These are phyloP conservation scores for Pedinophyceae sp. DNA, from an alignment of 139 green algal genomes.

Conservation along the genomic window DNA sequence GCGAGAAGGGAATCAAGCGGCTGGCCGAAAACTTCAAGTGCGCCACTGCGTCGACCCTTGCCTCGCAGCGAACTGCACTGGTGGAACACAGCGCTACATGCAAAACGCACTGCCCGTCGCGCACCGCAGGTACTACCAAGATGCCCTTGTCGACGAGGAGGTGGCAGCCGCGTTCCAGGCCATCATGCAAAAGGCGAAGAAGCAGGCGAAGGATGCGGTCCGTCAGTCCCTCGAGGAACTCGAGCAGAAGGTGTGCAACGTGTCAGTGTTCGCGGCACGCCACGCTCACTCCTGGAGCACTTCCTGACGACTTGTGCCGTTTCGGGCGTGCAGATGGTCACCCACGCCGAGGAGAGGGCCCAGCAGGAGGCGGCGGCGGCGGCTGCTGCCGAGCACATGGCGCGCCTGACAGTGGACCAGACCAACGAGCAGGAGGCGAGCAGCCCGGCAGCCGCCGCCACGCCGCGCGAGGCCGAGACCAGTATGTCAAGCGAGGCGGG, in stretches of 20 bases:
- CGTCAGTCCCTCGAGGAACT: background rate
- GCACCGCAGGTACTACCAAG: background rate
- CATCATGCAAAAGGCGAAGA: background rate
- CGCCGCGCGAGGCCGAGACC: too few relatives aligned
- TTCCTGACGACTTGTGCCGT: too few relatives aligned
- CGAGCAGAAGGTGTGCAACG: background rate
- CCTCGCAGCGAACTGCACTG: background rate
- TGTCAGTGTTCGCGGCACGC: too few relatives aligned
- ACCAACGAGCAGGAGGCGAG: too few relatives aligned
- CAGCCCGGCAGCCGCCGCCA: too few relatives aligned
- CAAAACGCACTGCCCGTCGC: background rate
- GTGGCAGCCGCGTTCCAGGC: background rate
- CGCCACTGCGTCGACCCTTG: too few relatives aligned
- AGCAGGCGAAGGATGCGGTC: background rate
- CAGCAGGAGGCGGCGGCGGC: background rate
- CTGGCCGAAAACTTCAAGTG: constrained; percentile 51
- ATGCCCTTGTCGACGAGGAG: background rate
- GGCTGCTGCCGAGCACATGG: background rate
- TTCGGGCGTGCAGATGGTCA: too few relatives aligned
- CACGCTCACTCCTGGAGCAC: too few relatives aligned
- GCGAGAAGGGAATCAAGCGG: constrained; percentile 60
- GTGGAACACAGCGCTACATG: background rate
- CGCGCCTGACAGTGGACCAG: too few relatives aligned
- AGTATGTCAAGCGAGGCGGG: too few relatives aligned
- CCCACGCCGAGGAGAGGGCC: background rate